A percentile compares a stretch with the other conserved stretches of the same genome.
These are phyloP conservation scores for Kuraishia piskuri DNA, from an alignment of 805 yeast species.

Conservation along the genomic window DNA sequence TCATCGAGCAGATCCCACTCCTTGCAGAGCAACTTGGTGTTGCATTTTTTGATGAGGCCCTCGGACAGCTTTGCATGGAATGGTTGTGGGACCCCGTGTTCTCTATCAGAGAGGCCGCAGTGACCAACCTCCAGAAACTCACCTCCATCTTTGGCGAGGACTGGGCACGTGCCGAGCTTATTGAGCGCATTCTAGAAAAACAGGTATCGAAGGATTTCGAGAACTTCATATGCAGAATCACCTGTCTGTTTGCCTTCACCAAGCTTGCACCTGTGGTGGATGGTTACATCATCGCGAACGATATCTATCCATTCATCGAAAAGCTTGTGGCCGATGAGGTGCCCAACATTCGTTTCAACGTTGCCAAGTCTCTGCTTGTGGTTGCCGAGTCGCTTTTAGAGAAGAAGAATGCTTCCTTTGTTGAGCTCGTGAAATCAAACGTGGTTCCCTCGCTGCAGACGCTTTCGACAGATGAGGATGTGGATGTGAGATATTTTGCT, in stretches of 20 bases:
- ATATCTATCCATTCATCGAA: constrained; percentile 73
- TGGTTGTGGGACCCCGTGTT: constrained; percentile 98
- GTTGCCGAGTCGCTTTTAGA: constrained; percentile 44
- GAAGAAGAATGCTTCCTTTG: constrained; percentile 21
- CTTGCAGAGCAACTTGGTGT: constrained; percentile 92
- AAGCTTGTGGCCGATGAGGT: constrained; percentile 71
- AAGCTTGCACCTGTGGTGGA: constrained; percentile 67
- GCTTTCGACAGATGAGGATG: constrained; percentile 66
- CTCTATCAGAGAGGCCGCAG: constrained; percentile 96
- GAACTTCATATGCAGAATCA: constrained; percentile 87
- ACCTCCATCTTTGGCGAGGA: constrained; percentile 84
- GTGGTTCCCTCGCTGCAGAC: constrained; percentile 59
- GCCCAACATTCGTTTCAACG: constrained; percentile 93
- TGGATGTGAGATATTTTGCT: constrained; percentile 86
- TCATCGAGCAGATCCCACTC: constrained; percentile 92
- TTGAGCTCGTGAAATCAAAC: constrained; percentile 37
- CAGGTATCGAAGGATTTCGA: constrained; percentile 26
- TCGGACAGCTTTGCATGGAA: constrained; percentile 86
- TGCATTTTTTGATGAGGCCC: constrained; percentile 84
- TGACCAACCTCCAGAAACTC: constrained; percentile 67
- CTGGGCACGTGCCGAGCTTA: constrained; percentile 86
- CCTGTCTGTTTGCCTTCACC: constrained; percentile 84
- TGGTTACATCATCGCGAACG: constrained; percentile 45
- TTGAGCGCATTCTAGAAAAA: constrained; percentile 58
- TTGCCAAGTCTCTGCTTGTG: constrained; percentile 72